These are phyloP conservation scores for Grigorovia jiainica DNA, from an alignment of 805 yeast genomes.

Conservation along the genomic window DNA sequence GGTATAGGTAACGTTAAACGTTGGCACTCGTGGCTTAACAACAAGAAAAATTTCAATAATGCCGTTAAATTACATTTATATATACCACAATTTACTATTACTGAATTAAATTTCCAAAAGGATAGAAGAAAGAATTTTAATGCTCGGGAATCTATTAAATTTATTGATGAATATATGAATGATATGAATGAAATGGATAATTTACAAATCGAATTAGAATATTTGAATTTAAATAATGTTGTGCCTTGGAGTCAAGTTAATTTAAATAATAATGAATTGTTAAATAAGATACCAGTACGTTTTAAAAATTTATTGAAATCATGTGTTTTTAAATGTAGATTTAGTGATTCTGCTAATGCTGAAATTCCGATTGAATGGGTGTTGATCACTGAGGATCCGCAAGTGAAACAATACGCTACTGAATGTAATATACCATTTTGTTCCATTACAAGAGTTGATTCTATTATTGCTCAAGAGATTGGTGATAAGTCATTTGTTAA, in stretches of 20 bases:
- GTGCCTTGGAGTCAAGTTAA: constrained; percentile 20
- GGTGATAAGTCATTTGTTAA: constrained; percentile 18
- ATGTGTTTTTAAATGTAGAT: constrained; percentile 43
- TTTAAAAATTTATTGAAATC: constrained; percentile 48
- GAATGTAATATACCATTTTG: constrained; percentile 43
- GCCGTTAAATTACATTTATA: constrained; percentile 34
- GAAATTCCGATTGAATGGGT: constrained; percentile 35
- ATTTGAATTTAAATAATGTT: constrained; percentile 32
- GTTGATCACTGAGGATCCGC: constrained; percentile 52
- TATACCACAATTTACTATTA: constrained; percentile 44
- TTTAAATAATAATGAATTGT: constrained; percentile 5
- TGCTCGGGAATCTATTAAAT: constrained; percentile 55
- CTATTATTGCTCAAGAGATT: constrained; percentile 17
- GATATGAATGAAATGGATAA: constrained; percentile 6
- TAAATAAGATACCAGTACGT: constrained; percentile 38
- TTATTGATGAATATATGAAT: constrained; percentile 38
- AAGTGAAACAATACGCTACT: constrained; percentile 45
- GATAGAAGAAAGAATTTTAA: constrained; percentile 49
- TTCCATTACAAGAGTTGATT: constrained; percentile 24
- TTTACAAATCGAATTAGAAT: constrained; percentile 35
- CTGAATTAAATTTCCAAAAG: constrained; percentile 49
- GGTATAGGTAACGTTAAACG: constrained; percentile 60
- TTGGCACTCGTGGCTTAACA: constrained; percentile 36
- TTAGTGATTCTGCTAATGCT: constrained; percentile 8
- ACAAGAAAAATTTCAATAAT: constrained; percentile 4